A percentile compares a stretch with the other conserved stretches of the same genome.
phyloP scores from a whole-genome alignment of 1,284 basidiomycete species.

The Sporisorium reilianum region DNA sequence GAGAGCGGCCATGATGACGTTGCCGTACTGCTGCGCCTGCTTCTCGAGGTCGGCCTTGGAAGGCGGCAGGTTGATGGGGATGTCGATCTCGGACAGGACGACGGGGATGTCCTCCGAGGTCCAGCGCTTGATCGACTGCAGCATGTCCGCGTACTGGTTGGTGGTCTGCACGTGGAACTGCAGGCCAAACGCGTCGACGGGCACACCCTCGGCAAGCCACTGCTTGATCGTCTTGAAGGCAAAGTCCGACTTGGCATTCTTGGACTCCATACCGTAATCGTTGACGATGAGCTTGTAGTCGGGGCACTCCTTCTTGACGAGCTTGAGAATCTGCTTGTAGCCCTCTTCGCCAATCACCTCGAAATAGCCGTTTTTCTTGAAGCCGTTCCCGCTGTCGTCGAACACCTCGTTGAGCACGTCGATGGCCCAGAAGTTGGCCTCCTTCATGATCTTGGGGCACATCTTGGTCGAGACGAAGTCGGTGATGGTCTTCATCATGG shows the following conservation, averaged over 20 bases:
- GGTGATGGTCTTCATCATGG: constrained; percentile 50
- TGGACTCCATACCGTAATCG: constrained; percentile 43
- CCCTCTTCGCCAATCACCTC: constrained; percentile 48
- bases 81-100: constrained; percentile 43
- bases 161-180: constrained; percentile 34
- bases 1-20: constrained; percentile 38
- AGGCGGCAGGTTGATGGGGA: constrained; percentile 43
- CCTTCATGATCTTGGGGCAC: constrained; percentile 51
- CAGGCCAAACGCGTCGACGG: constrained; percentile 35
- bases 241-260: constrained; percentile 39
- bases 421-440: constrained; percentile 47
- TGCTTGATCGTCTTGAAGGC: constrained; percentile 52
- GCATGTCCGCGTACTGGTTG: constrained; percentile 40
- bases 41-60: constrained; percentile 31
- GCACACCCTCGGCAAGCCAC: constrained; percentile 42
- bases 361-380: constrained; percentile 52
- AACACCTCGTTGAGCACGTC: constrained; percentile 54
- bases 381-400: constrained; percentile 34
- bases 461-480: constrained; percentile 44
- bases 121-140: constrained; percentile 44
- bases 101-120: constrained; percentile 34
- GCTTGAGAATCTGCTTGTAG: constrained; percentile 41
- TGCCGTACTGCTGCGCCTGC: constrained; percentile 50
- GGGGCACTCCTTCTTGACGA: constrained; percentile 42
- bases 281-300: constrained; percentile 47